phyloP scores from a whole-genome alignment of 148 eudicot species.

The Oxyria digyna region DNA sequence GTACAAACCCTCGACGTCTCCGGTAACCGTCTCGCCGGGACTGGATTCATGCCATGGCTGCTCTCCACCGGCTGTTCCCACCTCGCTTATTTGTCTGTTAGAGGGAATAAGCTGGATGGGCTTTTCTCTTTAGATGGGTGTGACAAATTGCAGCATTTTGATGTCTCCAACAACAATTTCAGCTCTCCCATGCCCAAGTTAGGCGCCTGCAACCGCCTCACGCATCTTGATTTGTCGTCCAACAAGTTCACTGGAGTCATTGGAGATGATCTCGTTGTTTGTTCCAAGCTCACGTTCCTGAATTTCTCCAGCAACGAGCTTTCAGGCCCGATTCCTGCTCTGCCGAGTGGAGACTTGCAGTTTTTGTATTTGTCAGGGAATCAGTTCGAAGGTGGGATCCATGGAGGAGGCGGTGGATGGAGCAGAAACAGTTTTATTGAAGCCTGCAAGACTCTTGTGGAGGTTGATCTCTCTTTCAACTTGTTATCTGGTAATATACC shows the following conservation, averaged over 20 bases:
- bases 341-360: conserved; percentile 3
- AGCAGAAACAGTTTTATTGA: conserved; percentile 7
- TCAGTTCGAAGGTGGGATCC: background rate
- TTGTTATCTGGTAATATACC: conserved; percentile 62
- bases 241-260: conserved; percentile 47
- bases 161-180: conserved; percentile 60
- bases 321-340: conserved; percentile 7
- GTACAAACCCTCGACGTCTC: conserved; percentile 50
- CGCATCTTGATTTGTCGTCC: conserved; percentile 56
- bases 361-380: conserved; percentile 4
- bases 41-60: conserved; percentile 35
- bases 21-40: conserved; percentile 39
- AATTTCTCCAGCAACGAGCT: conserved; percentile 17
- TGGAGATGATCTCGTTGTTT: conserved; percentile 19
- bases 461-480: conserved; percentile 57
- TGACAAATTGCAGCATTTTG: conserved; percentile 32
- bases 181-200: conserved; percentile 34
- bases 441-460: conserved; percentile 39
- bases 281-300: conserved; percentile 33
- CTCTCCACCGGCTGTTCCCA: conserved; percentile 30
- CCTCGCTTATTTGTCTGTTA: conserved; percentile 31
- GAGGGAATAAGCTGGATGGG: conserved; percentile 49
- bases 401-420: background rate
- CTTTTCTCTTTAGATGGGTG: conserved; percentile 30
- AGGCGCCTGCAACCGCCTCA: conserved; percentile 25